These are phyloP conservation scores for Taxawa tesnikishii DNA, from an alignment of 2,329 filamentous ascomycete species.

Conservation along the genomic window DNA sequence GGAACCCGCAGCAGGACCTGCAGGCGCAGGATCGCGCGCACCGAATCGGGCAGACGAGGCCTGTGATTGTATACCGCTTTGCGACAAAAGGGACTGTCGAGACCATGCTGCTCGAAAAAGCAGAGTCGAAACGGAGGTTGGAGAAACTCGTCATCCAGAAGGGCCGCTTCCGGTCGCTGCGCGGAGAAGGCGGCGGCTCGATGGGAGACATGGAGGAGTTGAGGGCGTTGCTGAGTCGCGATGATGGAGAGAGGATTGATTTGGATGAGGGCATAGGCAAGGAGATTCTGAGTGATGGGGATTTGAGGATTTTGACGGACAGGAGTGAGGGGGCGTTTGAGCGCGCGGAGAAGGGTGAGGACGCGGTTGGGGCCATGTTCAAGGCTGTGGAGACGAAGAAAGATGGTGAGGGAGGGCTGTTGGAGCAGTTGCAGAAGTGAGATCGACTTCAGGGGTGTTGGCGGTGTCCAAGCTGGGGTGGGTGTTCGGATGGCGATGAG, in stretches of 20 bases:
- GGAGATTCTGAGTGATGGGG: conserved; percentile 60
- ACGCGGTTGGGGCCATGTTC: conserved; percentile 47
- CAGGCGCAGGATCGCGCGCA: conserved; percentile 95
- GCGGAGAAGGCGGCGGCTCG: conserved; percentile 34
- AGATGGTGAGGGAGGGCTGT: conserved; percentile 30
- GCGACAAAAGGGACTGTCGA: conserved; percentile 91
- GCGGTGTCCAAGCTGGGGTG: no score
- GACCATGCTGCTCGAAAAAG: conserved; percentile 71
- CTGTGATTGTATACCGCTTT: conserved; percentile 86
- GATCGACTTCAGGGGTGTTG: no score
- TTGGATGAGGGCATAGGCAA: conserved; percentile 42
- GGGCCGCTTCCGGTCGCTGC: conserved; percentile 56
- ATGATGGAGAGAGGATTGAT: conserved; percentile 58
- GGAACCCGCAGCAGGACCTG: conserved; percentile 94
- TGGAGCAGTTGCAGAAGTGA: conserved; percentile 34
- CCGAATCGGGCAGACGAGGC: conserved; percentile 82
- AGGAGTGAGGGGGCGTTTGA: conserved; percentile 55
- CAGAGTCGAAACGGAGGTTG: conserved; percentile 79
- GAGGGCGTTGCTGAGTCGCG: conserved; percentile 34
- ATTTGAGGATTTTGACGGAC: conserved; percentile 70
- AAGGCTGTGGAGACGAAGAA: conserved; percentile 60
- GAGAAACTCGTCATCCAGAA: conserved; percentile 96
- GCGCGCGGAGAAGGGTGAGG: conserved; percentile 65
- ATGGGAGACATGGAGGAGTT: conserved; percentile 36
- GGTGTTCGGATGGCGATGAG: no score